Evolutionary conservation across 306 rosid species (phyloP).

Genomic region (Citrullus amarus): DNA sequence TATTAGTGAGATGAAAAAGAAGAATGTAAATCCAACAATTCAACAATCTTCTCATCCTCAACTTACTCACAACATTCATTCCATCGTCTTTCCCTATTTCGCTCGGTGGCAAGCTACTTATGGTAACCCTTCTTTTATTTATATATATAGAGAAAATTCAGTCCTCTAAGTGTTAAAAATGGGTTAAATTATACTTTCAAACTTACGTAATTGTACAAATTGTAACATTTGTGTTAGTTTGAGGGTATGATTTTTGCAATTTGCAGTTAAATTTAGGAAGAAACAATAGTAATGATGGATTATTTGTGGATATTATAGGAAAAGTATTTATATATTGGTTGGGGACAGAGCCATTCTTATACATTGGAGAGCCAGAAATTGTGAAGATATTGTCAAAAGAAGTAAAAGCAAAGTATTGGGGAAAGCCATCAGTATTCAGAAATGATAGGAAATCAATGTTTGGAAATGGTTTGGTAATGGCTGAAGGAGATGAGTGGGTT

Average conservation of each 20-base stretch:
- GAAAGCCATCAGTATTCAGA: conserved; percentile 62
- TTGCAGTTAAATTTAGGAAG: too few relatives aligned
- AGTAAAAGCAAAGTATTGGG: conserved; percentile 62
- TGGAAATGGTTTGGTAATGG: conserved; percentile 63
- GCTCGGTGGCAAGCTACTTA: conserved; percentile 49
- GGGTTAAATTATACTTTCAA: too few relatives aligned
- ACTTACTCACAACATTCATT: conserved; percentile 47
- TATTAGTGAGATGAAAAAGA: conserved; percentile 44
- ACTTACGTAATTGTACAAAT: too few relatives aligned
- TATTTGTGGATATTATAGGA: conserved; percentile 10
- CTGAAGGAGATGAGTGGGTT: conserved; percentile 68
- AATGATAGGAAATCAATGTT: conserved; percentile 63
- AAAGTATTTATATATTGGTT: conserved; percentile 64
- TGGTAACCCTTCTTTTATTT: conserved; percentile 21
- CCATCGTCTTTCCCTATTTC: conserved; percentile 48
- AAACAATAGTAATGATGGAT: too few relatives aligned
- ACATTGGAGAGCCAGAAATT: conserved; percentile 58
- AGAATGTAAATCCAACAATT: not conserved
- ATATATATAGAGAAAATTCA: too few relatives aligned
- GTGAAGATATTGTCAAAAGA: conserved; percentile 45
- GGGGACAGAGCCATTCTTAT: conserved; percentile 74
- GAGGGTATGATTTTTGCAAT: too few relatives aligned
- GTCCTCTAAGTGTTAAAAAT: too few relatives aligned
- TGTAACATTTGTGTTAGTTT: too few relatives aligned
- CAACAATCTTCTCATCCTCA: conserved; percentile 4